Evolutionary conservation across 2,329 filamentous ascomycete genomes (phyloP), one percentile per base, ranked within the genome.

Genomic region (Sordariomycetes sp.): DNA sequence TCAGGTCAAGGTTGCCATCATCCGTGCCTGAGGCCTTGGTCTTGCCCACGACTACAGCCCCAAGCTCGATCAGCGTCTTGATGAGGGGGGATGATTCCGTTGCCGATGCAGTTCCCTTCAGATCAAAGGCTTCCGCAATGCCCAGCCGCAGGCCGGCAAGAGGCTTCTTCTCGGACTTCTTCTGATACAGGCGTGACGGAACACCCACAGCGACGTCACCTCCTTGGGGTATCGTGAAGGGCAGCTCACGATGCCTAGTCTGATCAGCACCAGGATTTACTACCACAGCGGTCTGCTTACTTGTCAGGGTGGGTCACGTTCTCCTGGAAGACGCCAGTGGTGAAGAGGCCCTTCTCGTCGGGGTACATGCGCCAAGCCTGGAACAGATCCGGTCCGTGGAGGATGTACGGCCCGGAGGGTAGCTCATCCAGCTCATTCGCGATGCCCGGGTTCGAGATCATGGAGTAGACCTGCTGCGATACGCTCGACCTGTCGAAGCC

Each of bases 141-240:
- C 21, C 66, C 55, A 16, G 65, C 66, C 61, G 70, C 82, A 2
- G 75, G 68, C 21, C 70, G 58, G 35, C 75, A 79, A 0, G 76
- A 78, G 21, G 70, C 60, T 2, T 63, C 63, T 0, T 72, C 78
- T 10, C 63, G 62, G 0, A 78, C 50, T 2, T 78, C 78, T n/a
- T 48, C 41, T n/a, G n/a, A n/a, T n/a, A n/a, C n/a, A n/a, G n/a
- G n/a, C n/a, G n/a, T n/a, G n/a, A n/a, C n/a, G n/a, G n/a, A n/a
- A n/a, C n/a, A n/a, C n/a, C n/a, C n/a, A n/a, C n/a, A n/a, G n/a
- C 1, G 64, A 36, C 4, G 53, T 46, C 21, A 53, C 40, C 4
- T 46, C 41, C 23, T 65, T 60, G 14, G 51, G 48, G 9, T 34
- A 1, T 50, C 52, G 4, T 47, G 36, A 5, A 43, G 27, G 1